Conservation (phyloP, 306 rosid genomes). For the Hippophae gyantsensis region DNA sequence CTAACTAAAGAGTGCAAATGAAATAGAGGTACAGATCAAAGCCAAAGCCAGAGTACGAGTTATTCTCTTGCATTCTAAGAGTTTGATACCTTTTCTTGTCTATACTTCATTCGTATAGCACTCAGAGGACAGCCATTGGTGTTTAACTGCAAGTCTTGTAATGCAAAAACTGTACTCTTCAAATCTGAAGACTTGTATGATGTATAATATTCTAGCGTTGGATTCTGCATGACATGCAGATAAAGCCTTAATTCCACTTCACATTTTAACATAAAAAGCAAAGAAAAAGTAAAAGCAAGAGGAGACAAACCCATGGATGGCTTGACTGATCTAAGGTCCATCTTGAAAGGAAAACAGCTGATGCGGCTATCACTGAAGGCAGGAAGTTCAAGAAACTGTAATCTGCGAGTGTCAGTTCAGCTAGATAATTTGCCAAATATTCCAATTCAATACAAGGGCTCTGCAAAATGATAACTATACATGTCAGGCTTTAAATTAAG, state of each 20-base stretch:
- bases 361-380: constrained; percentile 42
- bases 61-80: not conserved
- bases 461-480: constrained; percentile 16
- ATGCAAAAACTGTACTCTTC: constrained; percentile 57
- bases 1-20: not conserved
- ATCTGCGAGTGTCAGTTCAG: constrained; percentile 38
- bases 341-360: constrained; percentile 37
- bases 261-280: constrained; percentile 9
- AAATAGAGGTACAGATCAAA: not conserved
- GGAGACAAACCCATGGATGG: constrained; percentile 39
- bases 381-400: constrained; percentile 22
- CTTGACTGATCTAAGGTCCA: constrained; percentile 23
- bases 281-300: not conserved
- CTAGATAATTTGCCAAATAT: constrained; percentile 34
- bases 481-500: constrained; percentile 8
- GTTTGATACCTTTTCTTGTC: constrained; percentile 55
- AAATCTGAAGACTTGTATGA: constrained; percentile 60
- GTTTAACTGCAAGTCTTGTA: constrained; percentile 74
- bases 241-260: constrained; percentile 9
- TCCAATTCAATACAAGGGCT: constrained; percentile 17
- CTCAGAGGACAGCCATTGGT: constrained; percentile 48
- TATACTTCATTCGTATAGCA: constrained; percentile 58
- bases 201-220: constrained; percentile 71
- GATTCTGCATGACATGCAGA: constrained; percentile 43
- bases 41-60: not conserved